Conservation (phyloP, 768 basidiomycete species). For the Amanita rimosa region DNA sequence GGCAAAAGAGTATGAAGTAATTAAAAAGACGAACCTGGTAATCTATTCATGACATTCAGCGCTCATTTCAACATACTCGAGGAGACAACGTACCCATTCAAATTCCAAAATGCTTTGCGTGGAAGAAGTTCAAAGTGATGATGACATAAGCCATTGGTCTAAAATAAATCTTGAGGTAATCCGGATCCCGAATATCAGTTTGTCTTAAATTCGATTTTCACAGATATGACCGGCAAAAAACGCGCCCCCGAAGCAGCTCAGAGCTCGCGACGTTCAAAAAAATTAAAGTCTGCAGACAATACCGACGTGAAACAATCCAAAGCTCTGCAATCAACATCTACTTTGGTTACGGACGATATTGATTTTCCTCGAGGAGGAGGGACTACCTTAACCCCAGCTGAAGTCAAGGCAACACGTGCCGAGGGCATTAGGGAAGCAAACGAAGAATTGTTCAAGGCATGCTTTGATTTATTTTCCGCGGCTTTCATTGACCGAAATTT, state of each 20-base stretch:
- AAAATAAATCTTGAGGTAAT: too few species aligned
- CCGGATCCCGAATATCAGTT: too few species aligned
- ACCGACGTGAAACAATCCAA: slow-evolving; percentile 15
- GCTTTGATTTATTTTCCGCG: slow-evolving; percentile 8
- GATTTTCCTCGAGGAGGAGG: slow-evolving; percentile 97
- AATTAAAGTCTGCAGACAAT: slow-evolving; percentile 35
- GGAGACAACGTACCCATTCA: slow-evolving; percentile 25
- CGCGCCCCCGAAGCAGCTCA: slow-evolving; percentile 46
- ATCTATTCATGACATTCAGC: slow-evolving; percentile 29
- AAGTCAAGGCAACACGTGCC: slow-evolving; percentile 75
- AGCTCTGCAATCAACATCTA: slow-evolving; percentile 14
- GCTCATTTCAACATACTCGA: neutral
- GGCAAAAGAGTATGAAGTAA: slow-evolving; percentile 4
- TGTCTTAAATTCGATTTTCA: neutral
- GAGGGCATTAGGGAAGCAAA: slow-evolving; percentile 84
- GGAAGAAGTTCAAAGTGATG: neutral
- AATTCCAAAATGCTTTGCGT: neutral
- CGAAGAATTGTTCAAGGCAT: slow-evolving; percentile 62
- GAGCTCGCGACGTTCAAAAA: slow-evolving; percentile 44
- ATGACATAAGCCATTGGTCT: slow-evolving; percentile 1
- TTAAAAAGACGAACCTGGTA: slow-evolving; percentile 41
- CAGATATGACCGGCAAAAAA: slow-evolving; percentile 42
- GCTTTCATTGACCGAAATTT: slow-evolving; percentile 5
- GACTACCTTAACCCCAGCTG: slow-evolving; percentile 75
- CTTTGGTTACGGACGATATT: slow-evolving; percentile 51